Evolutionary conservation across 2,329 filamentous ascomycete species (phyloP).

Genomic region (Fusarium anguioides): DNA sequence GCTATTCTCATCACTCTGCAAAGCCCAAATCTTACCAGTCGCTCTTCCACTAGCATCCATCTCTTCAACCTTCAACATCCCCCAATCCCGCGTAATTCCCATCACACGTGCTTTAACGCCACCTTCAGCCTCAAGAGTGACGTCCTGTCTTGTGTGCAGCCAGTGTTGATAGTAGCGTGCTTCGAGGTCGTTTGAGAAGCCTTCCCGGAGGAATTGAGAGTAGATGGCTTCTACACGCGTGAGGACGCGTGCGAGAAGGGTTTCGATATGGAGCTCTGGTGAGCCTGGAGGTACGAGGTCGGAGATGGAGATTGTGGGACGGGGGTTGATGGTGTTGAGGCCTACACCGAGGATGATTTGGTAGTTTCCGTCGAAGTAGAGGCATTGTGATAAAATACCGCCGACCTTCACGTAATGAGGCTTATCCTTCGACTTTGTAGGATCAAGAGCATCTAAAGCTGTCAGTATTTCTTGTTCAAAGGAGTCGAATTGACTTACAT

Average conservation of each 20-base stretch:
- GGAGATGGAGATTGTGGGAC: constrained; percentile 88
- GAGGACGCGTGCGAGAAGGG: constrained; percentile 83
- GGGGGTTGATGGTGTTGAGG: constrained; percentile 84
- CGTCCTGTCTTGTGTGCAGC: constrained; percentile 81
- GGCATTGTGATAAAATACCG: constrained; percentile 90
- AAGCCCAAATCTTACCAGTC: constrained; percentile 81
- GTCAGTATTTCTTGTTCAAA: not conserved
- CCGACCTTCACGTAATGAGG: constrained; percentile 85
- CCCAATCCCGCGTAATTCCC: constrained; percentile 93
- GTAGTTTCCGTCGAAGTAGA: constrained; percentile 80
- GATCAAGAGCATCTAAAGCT: constrained; percentile 71
- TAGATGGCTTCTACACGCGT: constrained; percentile 84
- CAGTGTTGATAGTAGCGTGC: constrained; percentile 82
- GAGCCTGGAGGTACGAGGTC: constrained; percentile 69
- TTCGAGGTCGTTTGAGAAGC: constrained; percentile 81
- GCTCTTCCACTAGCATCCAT: constrained; percentile 75
- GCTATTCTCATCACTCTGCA: constrained; percentile 97
- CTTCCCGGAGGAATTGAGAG: constrained; percentile 75
- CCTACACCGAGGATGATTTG: constrained; percentile 89
- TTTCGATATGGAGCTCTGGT: constrained; percentile 76
- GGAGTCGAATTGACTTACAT: constrained; percentile 58
- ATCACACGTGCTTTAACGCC: constrained; percentile 80
- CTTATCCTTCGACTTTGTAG: constrained; percentile 59
- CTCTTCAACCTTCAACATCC: constrained; percentile 86
- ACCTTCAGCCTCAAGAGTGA: constrained; percentile 83